Base-by-base conservation (phyloP, 2,329 filamentous ascomycete genomes). In the Sordariomycetes sp. region DNA sequence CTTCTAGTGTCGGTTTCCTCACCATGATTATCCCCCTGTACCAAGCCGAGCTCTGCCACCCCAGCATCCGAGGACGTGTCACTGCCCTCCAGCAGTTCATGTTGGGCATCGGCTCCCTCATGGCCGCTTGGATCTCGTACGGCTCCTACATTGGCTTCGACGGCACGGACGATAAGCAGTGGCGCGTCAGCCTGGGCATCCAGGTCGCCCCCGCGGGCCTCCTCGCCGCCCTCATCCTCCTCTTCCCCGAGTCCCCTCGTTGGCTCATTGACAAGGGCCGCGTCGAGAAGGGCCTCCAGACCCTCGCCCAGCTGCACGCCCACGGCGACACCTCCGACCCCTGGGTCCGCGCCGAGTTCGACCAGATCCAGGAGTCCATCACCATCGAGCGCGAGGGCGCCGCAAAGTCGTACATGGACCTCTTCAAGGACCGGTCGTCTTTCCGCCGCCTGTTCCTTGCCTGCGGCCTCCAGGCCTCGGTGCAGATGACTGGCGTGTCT, bases 31-130 rank as follows among this genome's bases (percentile, higher is more conserved):
- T 72, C 57, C 70, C 87, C 2, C 69, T 91, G 0, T 92, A 90
- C 66, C 88, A 91, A 66, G 87, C 86, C 24, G 89, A 94, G 65
- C 77, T 92, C 25, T 84, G 85, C 3, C 89, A 92, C 66, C 89
- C 89, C 1, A 79, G 78, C 59, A 92, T 92, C 64, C 81, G 89
- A 67, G 89, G 88, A 13, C 76, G 84, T 61, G 79, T 94, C 35
- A 90, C 87, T 0, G 80, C 82, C 34, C 74, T 92, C 3, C 88
- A 91, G 67, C 88, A 91, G 64, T 90, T 91, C 65, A 91, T 91
- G 87, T 68, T 92, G 55, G 88, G 87, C 1, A 79, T 92, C 32
- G 89, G 89, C 58, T 74, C 86, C 17, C 77, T 94, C 1, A 71
- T 84, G 17, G 88, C 89, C 0, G 77, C 82, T 0, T 90, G 87